Base-by-base conservation (phyloP, 768 basidiomycete genomes). In the Pisolithus marmoratus region DNA sequence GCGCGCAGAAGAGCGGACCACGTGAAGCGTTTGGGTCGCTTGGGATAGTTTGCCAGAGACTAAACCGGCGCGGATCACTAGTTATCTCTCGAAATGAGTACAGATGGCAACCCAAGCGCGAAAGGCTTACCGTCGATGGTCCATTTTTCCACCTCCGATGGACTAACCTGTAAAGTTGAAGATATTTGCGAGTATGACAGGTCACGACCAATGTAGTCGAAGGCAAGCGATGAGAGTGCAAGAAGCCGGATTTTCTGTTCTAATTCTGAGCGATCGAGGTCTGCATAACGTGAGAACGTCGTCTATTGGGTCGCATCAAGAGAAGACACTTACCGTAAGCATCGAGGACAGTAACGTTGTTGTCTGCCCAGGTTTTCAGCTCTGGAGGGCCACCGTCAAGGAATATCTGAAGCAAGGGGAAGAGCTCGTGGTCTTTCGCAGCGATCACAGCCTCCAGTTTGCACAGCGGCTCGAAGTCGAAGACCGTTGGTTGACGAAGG, bases 1-100 rank as follows among this genome's bases (percentile, higher is more conserved):
- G 51, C 88, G 84, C 1, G 88, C 79, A 1, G 83, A 84, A 0
- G 90, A 84, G 31, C 84, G 83, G 46, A 79, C 81, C 53, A 94
- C 78, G 56, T 82, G 83, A 37, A 94, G 70, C 45, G 80, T 82
- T 60, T 88, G 84, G 8, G 82, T 76, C 1, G 83, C 81, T 64
- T 94, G 92, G 2, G 89, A 88, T 46, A 94, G 83, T 66, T 90
- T 92, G 36, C 87, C 92, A 47, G 83, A 81, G 29, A 93, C 65
- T 42, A 94, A 79, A 24, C 86, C 84, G 2, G 83, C 79, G 49
- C 91, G 87, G 58, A 94, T 91, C 51, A 86, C 91, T 92, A 9
- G 23, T 24, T 31, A 19, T 37, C 17, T 8, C 56, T 36, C 42
- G 23, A 5, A 26, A 46, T 44, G 6, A 6, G 24, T 12, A 36